Evolutionary conservation across 306 rosid species (phyloP).

Genomic region (Quercus engelmannii): DNA sequence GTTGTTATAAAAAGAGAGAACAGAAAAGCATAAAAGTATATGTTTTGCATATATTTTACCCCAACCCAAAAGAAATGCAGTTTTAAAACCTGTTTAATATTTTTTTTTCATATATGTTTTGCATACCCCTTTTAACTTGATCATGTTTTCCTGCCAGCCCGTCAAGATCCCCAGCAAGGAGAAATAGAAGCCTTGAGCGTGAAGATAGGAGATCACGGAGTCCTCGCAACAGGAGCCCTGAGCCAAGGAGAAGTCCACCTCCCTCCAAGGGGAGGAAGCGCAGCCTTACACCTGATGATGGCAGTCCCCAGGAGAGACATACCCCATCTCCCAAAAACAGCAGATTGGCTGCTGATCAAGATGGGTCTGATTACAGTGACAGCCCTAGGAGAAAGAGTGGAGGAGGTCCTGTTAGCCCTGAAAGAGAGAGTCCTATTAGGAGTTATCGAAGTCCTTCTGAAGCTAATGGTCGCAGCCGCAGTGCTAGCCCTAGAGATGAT

Average conservation of each 20-base stretch:
- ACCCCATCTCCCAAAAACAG: conserved; percentile 47
- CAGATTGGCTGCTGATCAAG: conserved; percentile 29
- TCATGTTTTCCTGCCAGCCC: conserved; percentile 41
- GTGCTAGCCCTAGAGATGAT: conserved; percentile 50
- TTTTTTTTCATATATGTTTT: not conserved
- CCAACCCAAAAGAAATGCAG: not conserved
- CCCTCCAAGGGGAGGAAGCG: conserved; percentile 46
- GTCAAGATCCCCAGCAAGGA: conserved; percentile 62
- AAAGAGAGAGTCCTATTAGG: conserved; percentile 27
- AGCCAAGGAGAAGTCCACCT: conserved; percentile 28
- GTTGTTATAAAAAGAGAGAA: too few relatives aligned
- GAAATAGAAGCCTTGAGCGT: conserved; percentile 47
- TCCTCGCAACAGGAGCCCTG: conserved; percentile 38
- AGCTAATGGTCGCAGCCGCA: conserved; percentile 39
- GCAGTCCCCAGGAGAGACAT: conserved; percentile 42
- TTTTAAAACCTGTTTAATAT: not conserved
- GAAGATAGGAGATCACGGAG: conserved; percentile 54
- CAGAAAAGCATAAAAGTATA: too few relatives aligned
- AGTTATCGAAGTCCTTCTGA: conserved; percentile 37
- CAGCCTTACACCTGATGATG: conserved; percentile 48
- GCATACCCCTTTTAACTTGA: not conserved
- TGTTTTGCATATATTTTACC: too few relatives aligned
- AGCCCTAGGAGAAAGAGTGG: conserved; percentile 48
- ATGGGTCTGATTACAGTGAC: conserved; percentile 53
- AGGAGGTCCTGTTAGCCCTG: conserved; percentile 49